Evolutionary conservation across 2,329 filamentous ascomycete genomes (phyloP).

Genomic region (Fusarium begoniae): DNA sequence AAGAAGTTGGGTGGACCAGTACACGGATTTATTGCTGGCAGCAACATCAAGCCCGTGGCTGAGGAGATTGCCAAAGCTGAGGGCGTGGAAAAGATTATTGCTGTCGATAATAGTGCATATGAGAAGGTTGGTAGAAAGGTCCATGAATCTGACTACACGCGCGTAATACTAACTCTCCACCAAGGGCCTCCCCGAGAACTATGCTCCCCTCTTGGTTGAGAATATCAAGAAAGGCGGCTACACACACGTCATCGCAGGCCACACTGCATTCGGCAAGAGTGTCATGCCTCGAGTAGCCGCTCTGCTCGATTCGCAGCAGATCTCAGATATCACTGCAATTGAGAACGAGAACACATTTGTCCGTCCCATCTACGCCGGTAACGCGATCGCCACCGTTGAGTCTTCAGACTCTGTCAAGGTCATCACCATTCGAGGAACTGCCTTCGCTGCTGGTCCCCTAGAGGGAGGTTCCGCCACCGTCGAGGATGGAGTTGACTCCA

Average conservation of each 20-base stretch:
- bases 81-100: slow-evolving; percentile 90
- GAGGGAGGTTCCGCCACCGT: slow-evolving; percentile 79
- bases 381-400: slow-evolving; percentile 95
- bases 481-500: slow-evolving; percentile 86
- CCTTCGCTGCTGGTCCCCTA: slow-evolving; percentile 79
- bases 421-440: slow-evolving; percentile 91
- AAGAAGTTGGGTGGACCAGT: slow-evolving; percentile 86
- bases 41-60: slow-evolving; percentile 77
- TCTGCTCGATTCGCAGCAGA: slow-evolving; percentile 88
- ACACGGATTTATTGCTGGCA: slow-evolving; percentile 88
- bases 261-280: slow-evolving; percentile 97
- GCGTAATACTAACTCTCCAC: slow-evolving; percentile 17
- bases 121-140: slow-evolving; percentile 75
- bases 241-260: slow-evolving; percentile 88
- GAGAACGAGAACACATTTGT: slow-evolving; percentile 94
- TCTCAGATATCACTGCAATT: slow-evolving; percentile 89
- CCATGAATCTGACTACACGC: neutral
- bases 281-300: slow-evolving; percentile 91
- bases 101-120: slow-evolving; percentile 88
- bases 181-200: slow-evolving; percentile 91
- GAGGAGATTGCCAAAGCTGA: slow-evolving; percentile 88
- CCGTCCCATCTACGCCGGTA: slow-evolving; percentile 96
- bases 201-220: slow-evolving; percentile 89
- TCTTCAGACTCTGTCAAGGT: slow-evolving; percentile 87
- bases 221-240: slow-evolving; percentile 97